Evolutionary conservation across 148 eudicot genomes (phyloP).

Genomic region (Vaccinium corymbosum): DNA sequence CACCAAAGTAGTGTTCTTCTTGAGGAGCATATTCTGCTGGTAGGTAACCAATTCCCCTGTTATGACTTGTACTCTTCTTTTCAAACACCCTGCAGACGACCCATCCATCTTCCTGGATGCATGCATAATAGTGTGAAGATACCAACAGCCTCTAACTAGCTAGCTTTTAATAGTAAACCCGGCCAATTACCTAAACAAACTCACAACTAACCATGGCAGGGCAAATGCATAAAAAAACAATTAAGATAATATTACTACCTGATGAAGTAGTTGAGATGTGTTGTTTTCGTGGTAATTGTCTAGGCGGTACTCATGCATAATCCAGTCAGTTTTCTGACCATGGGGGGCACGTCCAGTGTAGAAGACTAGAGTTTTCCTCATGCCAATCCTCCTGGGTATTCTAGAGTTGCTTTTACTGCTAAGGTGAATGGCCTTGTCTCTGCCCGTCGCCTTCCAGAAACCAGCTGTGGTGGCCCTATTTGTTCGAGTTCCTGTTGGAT

Average conservation of each 20-base stretch:
- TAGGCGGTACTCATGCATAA: conserved; percentile 94
- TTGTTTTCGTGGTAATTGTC: conserved; percentile 52
- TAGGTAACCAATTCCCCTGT: conserved; percentile 29
- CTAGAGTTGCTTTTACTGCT: conserved; percentile 20
- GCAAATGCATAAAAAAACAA: background rate
- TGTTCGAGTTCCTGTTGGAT: conserved; percentile 88
- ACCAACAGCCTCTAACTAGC: background rate
- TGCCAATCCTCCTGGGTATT: conserved; percentile 56
- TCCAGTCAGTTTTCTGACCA: conserved; percentile 91
- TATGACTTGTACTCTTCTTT: conserved; percentile 51
- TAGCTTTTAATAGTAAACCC: background rate
- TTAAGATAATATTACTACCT: conserved; percentile 32
- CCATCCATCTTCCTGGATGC: conserved; percentile 86
- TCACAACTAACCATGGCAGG: background rate
- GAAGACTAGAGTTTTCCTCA: conserved; percentile 89
- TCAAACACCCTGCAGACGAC: conserved; percentile 85
- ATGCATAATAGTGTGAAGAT: background rate
- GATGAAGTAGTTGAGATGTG: conserved; percentile 34
- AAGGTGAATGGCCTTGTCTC: conserved; percentile 82
- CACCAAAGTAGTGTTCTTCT: conserved; percentile 21
- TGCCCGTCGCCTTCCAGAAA: conserved; percentile 94
- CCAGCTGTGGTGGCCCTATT: conserved; percentile 87
- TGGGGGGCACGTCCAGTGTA: conserved; percentile 96
- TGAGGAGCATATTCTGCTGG: conserved; percentile 32
- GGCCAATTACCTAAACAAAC: background rate